Percentiles rank a stretch among this genome's conserved stretches.
Evolutionary conservation across 495 filamentous ascomycete genomes (phyloP).

Genomic region (Ramalina peruviana): DNA sequence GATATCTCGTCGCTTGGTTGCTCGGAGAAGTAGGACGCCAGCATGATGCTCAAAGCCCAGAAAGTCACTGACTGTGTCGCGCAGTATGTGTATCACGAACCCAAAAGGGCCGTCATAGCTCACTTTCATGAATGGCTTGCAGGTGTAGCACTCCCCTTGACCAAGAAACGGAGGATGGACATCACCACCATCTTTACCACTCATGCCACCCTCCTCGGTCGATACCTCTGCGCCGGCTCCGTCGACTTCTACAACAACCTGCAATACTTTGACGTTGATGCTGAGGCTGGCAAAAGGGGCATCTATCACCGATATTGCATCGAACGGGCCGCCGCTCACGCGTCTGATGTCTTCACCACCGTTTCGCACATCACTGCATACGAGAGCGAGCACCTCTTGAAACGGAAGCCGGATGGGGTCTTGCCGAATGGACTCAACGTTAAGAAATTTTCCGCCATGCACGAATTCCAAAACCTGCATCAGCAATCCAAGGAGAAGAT

Average conservation of each 20-base stretch:
- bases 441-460: conserved; percentile 95
- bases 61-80: background rate
- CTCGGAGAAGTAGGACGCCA: conserved; percentile 69
- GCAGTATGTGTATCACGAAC: conserved; percentile 88
- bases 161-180: conserved; percentile 87
- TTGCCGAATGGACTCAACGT: conserved; percentile 95
- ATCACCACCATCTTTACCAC: conserved; percentile 98
- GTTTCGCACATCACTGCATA: conserved; percentile 98
- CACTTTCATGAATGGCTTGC: conserved; percentile 99
- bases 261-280: conserved; percentile 91
- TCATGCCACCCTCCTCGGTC: conserved; percentile 84
- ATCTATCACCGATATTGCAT: conserved; percentile 99
- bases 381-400: conserved; percentile 92
- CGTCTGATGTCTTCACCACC: conserved; percentile 93
- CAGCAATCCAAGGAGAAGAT: conserved; percentile 94
- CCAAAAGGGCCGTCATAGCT: conserved; percentile 76
- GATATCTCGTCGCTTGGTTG: conserved; percentile 95
- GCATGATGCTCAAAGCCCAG: background rate
- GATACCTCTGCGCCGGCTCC: conserved; percentile 92
- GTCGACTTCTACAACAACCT: conserved; percentile 99
- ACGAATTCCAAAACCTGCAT: conserved; percentile 98
- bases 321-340: conserved; percentile 81
- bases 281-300: conserved; percentile 91
- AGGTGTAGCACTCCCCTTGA: conserved; percentile 86
- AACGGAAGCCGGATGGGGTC: conserved; percentile 94